phyloP scores from a whole-genome alignment of 1,284 basidiomycete species.

The Cerrena zonata region DNA sequence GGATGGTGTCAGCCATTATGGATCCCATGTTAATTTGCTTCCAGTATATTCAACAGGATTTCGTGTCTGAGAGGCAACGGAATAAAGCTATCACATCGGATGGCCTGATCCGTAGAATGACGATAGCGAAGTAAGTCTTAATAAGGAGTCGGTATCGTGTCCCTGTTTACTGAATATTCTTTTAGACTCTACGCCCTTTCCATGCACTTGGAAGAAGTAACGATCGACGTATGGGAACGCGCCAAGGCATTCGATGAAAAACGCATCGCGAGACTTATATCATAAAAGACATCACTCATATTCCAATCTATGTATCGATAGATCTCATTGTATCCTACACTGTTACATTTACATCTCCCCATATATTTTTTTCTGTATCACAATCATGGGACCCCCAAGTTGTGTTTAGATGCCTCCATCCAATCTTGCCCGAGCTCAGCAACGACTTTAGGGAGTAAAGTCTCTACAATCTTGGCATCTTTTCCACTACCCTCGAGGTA shows the following conservation, averaged over 20 bases:
- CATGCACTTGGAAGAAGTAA: conserved; percentile 30
- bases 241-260: conserved; percentile 34
- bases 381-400: conserved; percentile 40
- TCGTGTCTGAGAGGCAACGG: conserved; percentile 54
- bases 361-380: neutral
- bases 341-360: neutral
- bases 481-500: conserved; percentile 72
- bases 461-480: conserved; percentile 37
- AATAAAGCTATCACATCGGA: conserved; percentile 46
- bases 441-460: conserved; percentile 48
- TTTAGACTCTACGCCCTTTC: conserved; percentile 34
- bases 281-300: neutral
- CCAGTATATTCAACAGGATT: conserved; percentile 71
- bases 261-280: conserved; percentile 21
- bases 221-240: conserved; percentile 34
- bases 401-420: conserved; percentile 59
- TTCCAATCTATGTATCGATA: neutral
- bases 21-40: neutral
- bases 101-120: conserved; percentile 59
- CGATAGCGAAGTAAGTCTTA: conserved; percentile 51
- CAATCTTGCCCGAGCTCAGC: conserved; percentile 57
- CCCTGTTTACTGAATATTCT: conserved; percentile 2
- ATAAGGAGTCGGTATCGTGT: neutral
- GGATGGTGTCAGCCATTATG: neutral
- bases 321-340: neutral